phyloP scores from a whole-genome alignment of 2,329 filamentous ascomycete species.

The Camillea tinctor region DNA sequence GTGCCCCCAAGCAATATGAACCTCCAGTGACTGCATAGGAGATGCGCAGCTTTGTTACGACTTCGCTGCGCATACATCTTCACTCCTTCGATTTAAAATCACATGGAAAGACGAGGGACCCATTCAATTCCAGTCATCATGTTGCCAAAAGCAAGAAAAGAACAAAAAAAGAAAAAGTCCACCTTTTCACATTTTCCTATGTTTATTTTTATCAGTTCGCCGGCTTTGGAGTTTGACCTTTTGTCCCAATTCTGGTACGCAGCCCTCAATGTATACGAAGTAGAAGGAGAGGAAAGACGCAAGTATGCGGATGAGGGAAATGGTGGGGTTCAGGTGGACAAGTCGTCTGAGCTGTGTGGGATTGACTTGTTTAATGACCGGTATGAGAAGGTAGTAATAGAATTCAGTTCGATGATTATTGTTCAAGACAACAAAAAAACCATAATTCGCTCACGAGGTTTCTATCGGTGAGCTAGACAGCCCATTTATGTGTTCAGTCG shows the following conservation, averaged over 20 bases:
- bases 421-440: background rate
- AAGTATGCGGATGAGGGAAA: conserved; percentile 8
- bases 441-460: background rate
- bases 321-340: conserved; percentile 4
- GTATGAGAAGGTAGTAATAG: conserved; percentile 21
- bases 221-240: background rate
- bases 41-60: background rate
- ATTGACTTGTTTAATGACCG: conserved; percentile 16
- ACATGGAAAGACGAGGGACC: background rate
- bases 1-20: too few species aligned
- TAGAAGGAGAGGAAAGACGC: conserved; percentile 6
- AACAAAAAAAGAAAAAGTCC: background rate
- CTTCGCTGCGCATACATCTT: background rate
- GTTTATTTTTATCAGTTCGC: background rate
- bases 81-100: background rate
- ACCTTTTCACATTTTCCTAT: background rate
- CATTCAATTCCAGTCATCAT: background rate
- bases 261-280: conserved; percentile 4
- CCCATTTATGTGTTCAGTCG: too few species aligned
- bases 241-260: background rate
- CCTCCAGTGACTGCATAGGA: background rate
- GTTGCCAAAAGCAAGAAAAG: background rate
- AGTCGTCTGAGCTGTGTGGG: background rate
- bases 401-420: conserved; percentile 5
- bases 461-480: too few species aligned